These are phyloP conservation scores for Diplodia intermedia DNA, from an alignment of 2,329 filamentous ascomycete genomes.

Conservation along the genomic window DNA sequence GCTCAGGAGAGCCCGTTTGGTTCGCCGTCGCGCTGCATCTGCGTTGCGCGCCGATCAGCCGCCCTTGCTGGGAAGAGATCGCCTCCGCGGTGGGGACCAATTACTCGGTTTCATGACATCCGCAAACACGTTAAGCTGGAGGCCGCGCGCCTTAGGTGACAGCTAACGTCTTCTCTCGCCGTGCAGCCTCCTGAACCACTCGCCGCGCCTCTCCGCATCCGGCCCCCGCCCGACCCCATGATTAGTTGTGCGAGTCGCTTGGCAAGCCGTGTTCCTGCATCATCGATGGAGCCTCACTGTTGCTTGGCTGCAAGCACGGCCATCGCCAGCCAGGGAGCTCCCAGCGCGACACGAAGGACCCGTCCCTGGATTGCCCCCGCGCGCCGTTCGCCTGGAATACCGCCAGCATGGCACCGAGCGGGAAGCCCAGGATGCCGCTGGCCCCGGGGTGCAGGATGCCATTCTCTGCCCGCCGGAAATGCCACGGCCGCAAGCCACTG, in stretches of 20 bases:
- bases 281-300: background rate
- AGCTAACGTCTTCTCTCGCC: constrained; percentile 14
- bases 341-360: background rate
- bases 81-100: background rate
- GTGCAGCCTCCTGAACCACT: background rate
- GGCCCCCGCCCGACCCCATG: background rate
- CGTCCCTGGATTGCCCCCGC: background rate
- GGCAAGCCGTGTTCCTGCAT: background rate
- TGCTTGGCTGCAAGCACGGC: too few species aligned
- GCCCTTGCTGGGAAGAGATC: constrained; percentile 8
- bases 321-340: too few species aligned
- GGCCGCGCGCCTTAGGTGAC: constrained; percentile 13
- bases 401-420: constrained; percentile 3
- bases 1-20: constrained; percentile 2
- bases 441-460: background rate
- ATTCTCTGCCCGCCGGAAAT: background rate
- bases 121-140: background rate
- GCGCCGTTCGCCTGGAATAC: constrained; percentile 4
- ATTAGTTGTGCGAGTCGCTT: background rate
- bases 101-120: background rate
- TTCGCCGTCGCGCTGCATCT: background rate
- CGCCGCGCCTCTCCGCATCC: constrained; percentile 1
- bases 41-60: constrained; percentile 1
- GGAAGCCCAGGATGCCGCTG: background rate
- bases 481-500: constrained; percentile 12